These are phyloP conservation scores for Cystobasidium ongulense DNA, from an alignment of 768 basidiomycete genomes.

Conservation along the genomic window DNA sequence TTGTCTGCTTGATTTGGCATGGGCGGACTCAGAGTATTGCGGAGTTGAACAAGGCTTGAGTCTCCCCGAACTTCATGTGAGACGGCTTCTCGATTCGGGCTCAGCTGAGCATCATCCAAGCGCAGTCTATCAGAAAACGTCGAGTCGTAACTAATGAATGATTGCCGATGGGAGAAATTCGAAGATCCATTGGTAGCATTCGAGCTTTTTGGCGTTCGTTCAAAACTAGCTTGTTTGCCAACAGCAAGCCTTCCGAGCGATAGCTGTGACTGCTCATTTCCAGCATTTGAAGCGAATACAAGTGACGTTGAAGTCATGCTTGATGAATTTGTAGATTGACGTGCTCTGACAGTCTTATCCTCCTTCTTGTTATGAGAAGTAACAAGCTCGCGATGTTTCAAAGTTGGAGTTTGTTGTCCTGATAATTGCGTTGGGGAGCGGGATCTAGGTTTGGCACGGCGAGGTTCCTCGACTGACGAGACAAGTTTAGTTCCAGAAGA, in stretches of 20 bases:
- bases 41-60: too few species aligned
- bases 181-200: not conserved
- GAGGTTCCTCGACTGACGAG: not conserved
- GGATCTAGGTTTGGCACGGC: not conserved
- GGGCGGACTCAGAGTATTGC: not conserved
- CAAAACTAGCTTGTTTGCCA: not conserved
- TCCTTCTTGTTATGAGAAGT: not conserved
- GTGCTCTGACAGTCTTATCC: not conserved
- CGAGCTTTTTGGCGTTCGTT: not conserved
- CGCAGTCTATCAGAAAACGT: not conserved
- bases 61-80: too few species aligned
- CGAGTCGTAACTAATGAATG: not conserved
- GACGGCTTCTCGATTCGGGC: too few species aligned
- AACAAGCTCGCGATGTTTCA: not conserved
- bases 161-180: not conserved
- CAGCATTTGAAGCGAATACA: not conserved
- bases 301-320: not conserved
- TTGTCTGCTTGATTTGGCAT: not conserved
- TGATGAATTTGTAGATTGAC: not conserved
- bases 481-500: not conserved
- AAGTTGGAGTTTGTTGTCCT: not conserved
- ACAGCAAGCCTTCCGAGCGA: not conserved
- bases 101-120: not conserved
- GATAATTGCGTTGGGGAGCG: not conserved
- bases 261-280: not conserved